phyloP scores from a whole-genome alignment of 2,329 filamentous ascomycete species.

The Microdochium nivale region DNA sequence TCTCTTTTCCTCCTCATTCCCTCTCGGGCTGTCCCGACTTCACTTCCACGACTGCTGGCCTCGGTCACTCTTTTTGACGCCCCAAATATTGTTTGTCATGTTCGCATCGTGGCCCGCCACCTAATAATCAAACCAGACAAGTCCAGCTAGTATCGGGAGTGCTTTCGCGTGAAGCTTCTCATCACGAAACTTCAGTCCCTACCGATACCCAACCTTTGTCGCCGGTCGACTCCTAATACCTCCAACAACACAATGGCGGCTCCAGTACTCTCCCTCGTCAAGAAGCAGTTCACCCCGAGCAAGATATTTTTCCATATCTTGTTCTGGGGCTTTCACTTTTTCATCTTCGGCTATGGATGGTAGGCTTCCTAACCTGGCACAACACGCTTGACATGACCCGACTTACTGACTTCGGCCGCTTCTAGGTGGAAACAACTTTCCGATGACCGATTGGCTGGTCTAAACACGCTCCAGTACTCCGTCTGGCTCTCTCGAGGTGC shows the following conservation, averaged over 20 bases:
- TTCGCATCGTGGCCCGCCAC: conserved; percentile 11
- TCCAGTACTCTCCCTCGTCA: conserved; percentile 29
- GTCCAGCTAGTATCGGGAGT: neutral
- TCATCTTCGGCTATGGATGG: conserved; percentile 80
- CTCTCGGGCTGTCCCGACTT: conserved; percentile 21
- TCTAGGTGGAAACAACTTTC: conserved; percentile 68
- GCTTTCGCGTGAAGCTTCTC: conserved; percentile 2
- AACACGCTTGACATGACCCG: neutral
- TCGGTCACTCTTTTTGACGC: conserved; percentile 42
- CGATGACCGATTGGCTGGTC: conserved; percentile 59
- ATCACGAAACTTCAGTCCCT: conserved; percentile 5
- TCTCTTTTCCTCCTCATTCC: conserved; percentile 29
- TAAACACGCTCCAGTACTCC: conserved; percentile 78
- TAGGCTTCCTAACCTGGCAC: conserved; percentile 32
- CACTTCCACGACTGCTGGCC: conserved; percentile 41
- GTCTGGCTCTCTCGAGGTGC: conserved; percentile 96
- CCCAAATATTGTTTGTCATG: conserved; percentile 17
- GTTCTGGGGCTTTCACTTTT: conserved; percentile 73
- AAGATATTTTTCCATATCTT: conserved; percentile 75
- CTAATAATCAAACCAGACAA: neutral
- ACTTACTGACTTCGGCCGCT: conserved; percentile 12
- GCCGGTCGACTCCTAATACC: conserved; percentile 40
- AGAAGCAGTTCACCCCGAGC: conserved; percentile 57
- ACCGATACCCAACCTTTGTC: conserved; percentile 26
- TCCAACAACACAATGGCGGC: neutral